Conservation (phyloP, 2,329 filamentous ascomycete species). For the Apiospora sp. region DNA sequence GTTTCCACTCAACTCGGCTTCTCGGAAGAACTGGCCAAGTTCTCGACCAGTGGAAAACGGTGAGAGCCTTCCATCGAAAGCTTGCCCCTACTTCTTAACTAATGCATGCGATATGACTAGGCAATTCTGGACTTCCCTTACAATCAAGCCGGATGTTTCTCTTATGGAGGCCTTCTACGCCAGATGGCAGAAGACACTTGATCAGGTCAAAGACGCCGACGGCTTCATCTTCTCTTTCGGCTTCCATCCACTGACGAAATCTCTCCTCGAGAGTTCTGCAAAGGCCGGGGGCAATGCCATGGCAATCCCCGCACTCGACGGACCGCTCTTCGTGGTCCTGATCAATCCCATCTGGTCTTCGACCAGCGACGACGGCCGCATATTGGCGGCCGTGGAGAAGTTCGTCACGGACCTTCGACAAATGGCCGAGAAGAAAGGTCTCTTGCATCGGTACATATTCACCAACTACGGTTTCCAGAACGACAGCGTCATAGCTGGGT, state of each 20-base stretch:
- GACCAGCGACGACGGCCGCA: constrained; percentile 27
- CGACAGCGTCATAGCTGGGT: not conserved
- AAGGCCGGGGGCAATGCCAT: constrained; percentile 35
- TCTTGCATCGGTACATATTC: constrained; percentile 28
- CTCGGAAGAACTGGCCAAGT: constrained; percentile 31
- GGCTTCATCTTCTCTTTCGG: constrained; percentile 35
- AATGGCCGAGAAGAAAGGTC: constrained; percentile 28
- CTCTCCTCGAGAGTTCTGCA: constrained; percentile 31
- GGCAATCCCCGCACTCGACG: constrained; percentile 32
- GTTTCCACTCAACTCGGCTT: constrained; percentile 31
- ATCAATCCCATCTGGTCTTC: constrained; percentile 35
- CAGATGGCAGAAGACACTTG: constrained; percentile 32
- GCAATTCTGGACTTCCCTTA: no score
- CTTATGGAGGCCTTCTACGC: constrained; percentile 32
- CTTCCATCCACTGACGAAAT: constrained; percentile 33
- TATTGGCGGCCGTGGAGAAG: constrained; percentile 30
- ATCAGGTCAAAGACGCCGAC: constrained; percentile 30
- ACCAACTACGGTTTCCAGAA: not conserved
- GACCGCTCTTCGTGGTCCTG: constrained; percentile 35
- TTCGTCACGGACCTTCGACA: not conserved
- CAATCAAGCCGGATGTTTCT: constrained; percentile 26
- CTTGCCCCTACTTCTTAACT: no score
- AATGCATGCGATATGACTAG: no score
- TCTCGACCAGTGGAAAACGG: constrained; percentile 27
- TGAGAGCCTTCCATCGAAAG: no score